These are phyloP conservation scores for Ichthyophthirius multifiliis DNA, from an alignment of 169 alveolate species.

Conservation along the genomic window DNA sequence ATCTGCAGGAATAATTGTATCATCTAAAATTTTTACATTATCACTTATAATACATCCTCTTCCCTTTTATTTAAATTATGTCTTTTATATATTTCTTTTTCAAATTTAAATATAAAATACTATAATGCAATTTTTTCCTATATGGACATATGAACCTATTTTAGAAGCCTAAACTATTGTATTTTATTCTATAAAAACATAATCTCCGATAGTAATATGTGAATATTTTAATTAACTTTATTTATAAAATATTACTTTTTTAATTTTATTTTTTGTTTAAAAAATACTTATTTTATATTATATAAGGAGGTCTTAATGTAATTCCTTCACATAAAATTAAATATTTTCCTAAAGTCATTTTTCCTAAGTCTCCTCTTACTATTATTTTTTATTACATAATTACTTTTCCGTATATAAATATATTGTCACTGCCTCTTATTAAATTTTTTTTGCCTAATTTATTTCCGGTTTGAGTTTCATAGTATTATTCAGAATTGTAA, in stretches of 20 bases:
- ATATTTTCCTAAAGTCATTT: constrained; percentile 55
- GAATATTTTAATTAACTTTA: constrained; percentile 52
- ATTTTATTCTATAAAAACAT: constrained; percentile 64
- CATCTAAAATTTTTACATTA: constrained; percentile 70
- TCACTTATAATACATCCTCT: constrained; percentile 68
- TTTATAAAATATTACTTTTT: too few relatives aligned
- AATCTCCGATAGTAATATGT: constrained; percentile 60
- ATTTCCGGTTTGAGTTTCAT: constrained; percentile 31
- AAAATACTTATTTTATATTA: too few relatives aligned
- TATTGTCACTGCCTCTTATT: constrained; percentile 57
- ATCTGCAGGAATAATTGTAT: constrained; percentile 77
- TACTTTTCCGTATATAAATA: constrained; percentile 56
- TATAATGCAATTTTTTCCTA: constrained; percentile 79
- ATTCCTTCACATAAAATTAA: constrained; percentile 58
- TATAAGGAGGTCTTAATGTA: constrained; percentile 59
- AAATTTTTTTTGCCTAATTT: constrained; percentile 23
- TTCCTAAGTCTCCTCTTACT: constrained; percentile 76
- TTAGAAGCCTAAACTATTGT: constrained; percentile 57
- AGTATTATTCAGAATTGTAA: constrained; percentile 1
- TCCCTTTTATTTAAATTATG: constrained; percentile 19
- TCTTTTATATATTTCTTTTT: background rate
- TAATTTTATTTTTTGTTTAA: too few relatives aligned
- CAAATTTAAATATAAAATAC: constrained; percentile 1
- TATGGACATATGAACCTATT: constrained; percentile 72
- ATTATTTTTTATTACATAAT: constrained; percentile 51